These are phyloP conservation scores for Funneliformis geosporum DNA, from an alignment of 192 early-diverging fungal species.

Conservation along the genomic window DNA sequence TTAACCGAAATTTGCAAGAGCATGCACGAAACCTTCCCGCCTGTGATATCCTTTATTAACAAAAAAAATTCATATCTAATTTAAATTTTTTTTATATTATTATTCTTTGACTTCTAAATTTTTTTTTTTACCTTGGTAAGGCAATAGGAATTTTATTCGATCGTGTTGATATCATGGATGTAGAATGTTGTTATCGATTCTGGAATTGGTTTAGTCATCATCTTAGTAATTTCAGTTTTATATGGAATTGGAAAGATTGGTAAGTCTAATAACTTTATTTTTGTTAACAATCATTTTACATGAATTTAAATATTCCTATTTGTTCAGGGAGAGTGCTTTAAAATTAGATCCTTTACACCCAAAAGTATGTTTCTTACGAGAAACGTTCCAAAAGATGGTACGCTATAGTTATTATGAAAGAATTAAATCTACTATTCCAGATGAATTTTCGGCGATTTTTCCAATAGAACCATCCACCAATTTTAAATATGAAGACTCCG, in stretches of 20 bases:
- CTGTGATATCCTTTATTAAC: constrained; percentile 54
- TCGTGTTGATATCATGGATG: constrained; percentile 75
- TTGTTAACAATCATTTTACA: not conserved
- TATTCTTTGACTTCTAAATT: constrained; percentile 9
- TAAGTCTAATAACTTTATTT: constrained; percentile 30
- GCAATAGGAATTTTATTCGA: constrained; percentile 64
- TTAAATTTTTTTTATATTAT: not conserved
- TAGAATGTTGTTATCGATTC: constrained; percentile 81
- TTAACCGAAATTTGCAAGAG: constrained; percentile 72
- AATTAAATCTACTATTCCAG: constrained; percentile 75
- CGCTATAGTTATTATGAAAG: constrained; percentile 91
- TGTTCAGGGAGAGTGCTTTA: constrained; percentile 54
- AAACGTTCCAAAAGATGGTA: constrained; percentile 83
- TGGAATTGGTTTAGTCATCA: constrained; percentile 90
- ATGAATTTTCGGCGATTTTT: constrained; percentile 56
- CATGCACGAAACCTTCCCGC: constrained; percentile 60
- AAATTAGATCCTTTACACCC: constrained; percentile 54
- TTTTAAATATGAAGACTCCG: constrained; percentile 69
- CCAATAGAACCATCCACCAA: constrained; percentile 69
- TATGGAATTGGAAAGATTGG: constrained; percentile 91
- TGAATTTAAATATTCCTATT: constrained; percentile 1
- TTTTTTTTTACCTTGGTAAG: constrained; percentile 37
- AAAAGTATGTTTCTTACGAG: constrained; percentile 75
- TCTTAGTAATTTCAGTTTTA: constrained; percentile 90
- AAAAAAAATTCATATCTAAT: not conserved